These are phyloP conservation scores for Yarrowia bubula DNA, from an alignment of 805 yeast genomes.

Conservation along the genomic window DNA sequence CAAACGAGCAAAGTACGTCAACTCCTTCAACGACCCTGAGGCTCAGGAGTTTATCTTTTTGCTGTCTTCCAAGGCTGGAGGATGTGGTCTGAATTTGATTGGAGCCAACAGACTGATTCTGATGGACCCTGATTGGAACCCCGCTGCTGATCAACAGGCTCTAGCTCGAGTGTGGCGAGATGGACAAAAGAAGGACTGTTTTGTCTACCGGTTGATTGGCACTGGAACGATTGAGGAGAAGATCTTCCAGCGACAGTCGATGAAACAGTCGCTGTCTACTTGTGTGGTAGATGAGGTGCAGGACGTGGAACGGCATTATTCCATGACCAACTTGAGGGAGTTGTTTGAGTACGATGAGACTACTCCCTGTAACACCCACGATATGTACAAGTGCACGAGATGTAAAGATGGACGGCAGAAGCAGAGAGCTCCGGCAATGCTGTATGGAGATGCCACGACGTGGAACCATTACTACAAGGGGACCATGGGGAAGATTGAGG, in stretches of 20 bases:
- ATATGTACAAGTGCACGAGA: constrained; percentile 82
- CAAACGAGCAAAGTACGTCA: constrained; percentile 90
- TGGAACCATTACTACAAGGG: constrained; percentile 87
- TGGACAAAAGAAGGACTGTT: constrained; percentile 96
- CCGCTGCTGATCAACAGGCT: constrained; percentile 98
- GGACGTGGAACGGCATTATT: constrained; percentile 88
- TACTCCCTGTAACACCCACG: constrained; percentile 87
- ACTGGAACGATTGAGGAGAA: constrained; percentile 97
- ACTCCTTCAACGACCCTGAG: constrained; percentile 85
- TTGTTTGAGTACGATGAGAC: constrained; percentile 67
- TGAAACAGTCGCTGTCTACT: constrained; percentile 87
- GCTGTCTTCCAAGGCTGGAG: constrained; percentile 95
- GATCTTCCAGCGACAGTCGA: constrained; percentile 91
- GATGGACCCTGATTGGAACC: constrained; percentile 96
- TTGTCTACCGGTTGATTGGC: constrained; percentile 86
- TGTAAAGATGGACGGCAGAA: constrained; percentile 65
- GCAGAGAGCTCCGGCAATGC: constrained; percentile 73
- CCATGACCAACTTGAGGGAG: constrained; percentile 73
- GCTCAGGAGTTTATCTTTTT: constrained; percentile 84
- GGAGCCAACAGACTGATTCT: constrained; percentile 91
- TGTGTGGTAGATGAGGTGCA: constrained; percentile 97
- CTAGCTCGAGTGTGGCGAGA: constrained; percentile 98
- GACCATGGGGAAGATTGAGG: constrained; percentile 65
- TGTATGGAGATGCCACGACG: constrained; percentile 95
- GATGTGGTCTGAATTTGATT: constrained; percentile 95